Conservation (phyloP, 176 grass and related monocot genomes). For the Eremochloa ophiuroides region DNA sequence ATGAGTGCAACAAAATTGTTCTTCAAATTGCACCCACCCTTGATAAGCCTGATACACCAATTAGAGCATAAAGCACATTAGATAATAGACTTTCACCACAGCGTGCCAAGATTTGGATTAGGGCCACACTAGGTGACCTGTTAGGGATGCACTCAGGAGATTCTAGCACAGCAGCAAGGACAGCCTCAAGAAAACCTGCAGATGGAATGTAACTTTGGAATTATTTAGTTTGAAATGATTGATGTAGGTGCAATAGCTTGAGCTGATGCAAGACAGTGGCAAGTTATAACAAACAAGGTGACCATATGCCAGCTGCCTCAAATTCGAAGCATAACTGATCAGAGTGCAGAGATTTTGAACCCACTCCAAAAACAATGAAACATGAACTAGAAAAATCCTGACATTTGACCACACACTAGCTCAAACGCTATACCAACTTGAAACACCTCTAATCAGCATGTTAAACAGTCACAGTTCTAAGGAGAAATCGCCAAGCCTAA, state of each 20-base stretch:
- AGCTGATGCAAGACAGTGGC: not conserved
- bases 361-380: not conserved
- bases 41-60: conserved; percentile 90
- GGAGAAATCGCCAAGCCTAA: not conserved
- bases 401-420: not conserved
- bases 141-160: conserved; percentile 48
- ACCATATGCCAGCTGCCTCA: not conserved
- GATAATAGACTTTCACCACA: conserved; percentile 82
- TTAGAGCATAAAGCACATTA: conserved; percentile 83
- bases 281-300: not conserved
- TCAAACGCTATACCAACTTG: not conserved
- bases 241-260: conserved; percentile 12
- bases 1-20: not conserved
- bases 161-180: conserved; percentile 60
- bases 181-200: conserved; percentile 89
- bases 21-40: conserved; percentile 56
- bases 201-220: conserved; percentile 3
- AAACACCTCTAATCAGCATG: not conserved
- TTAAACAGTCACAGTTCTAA: not conserved
- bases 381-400: not conserved
- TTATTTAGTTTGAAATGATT: conserved; percentile 29
- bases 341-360: not conserved
- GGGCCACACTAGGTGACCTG: conserved; percentile 51
- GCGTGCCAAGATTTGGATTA: conserved; percentile 63
- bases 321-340: not conserved